phyloP scores from a whole-genome alignment of 129 eudicot species.

The Deinandra increscens region DNA sequence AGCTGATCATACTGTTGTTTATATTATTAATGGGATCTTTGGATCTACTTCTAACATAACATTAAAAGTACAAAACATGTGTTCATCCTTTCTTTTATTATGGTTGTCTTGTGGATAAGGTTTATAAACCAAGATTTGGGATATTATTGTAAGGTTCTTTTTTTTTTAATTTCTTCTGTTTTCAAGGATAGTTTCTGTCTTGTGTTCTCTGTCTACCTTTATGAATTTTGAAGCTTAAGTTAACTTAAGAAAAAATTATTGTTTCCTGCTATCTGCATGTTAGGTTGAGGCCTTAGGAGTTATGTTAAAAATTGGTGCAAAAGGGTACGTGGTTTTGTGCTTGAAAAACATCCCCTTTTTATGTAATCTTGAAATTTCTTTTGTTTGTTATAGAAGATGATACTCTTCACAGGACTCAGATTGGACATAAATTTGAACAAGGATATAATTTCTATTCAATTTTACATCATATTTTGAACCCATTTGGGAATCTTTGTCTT shows the following conservation, averaged over 20 bases:
- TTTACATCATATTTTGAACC: background rate
- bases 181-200: conserved; percentile 1
- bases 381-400: background rate
- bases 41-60: conserved; percentile 32
- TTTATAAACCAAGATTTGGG: conserved; percentile 6
- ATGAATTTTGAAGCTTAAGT: background rate
- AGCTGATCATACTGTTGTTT: conserved; percentile 24
- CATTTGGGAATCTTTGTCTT: background rate
- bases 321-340: conserved; percentile 12
- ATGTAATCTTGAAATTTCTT: background rate
- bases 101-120: conserved; percentile 30
- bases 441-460: background rate
- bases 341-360: background rate
- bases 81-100: conserved; percentile 22
- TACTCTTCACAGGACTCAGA: background rate
- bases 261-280: conserved; percentile 14
- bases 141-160: background rate
- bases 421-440: too few relatives aligned
- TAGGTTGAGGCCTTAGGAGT: conserved; percentile 12
- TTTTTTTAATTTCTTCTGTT: background rate
- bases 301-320: background rate
- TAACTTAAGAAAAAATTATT: background rate
- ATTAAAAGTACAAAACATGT: conserved; percentile 35
- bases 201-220: conserved; percentile 1
- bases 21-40: conserved; percentile 35